Evolutionary conservation across 1,284 basidiomycete genomes (phyloP).

Genomic region (Schizopora paradoxa): DNA sequence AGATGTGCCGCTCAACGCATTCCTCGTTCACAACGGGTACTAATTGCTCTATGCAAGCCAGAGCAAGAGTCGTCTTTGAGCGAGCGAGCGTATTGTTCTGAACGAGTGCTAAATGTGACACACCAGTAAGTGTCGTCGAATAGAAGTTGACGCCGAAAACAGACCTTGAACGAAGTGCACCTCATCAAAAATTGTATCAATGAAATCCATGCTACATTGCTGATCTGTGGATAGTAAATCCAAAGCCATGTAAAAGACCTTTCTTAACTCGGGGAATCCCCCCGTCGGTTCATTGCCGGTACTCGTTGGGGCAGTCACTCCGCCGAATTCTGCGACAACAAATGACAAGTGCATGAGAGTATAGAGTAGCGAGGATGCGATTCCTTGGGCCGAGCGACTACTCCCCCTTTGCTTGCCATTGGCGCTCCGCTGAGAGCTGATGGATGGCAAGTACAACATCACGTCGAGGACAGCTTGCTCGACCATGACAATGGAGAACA

Average conservation of each 20-base stretch:
- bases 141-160: slow-evolving; percentile 17
- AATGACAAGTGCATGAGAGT: slow-evolving; percentile 62
- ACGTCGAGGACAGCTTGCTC: slow-evolving; percentile 54
- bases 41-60: slow-evolving; percentile 68
- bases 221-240: slow-evolving; percentile 54
- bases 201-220: slow-evolving; percentile 38
- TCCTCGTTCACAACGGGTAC: slow-evolving; percentile 48
- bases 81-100: slow-evolving; percentile 27
- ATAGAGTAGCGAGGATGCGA: slow-evolving; percentile 46
- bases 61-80: slow-evolving; percentile 54
- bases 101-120: background rate
- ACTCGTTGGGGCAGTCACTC: slow-evolving; percentile 46
- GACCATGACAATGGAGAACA: slow-evolving; percentile 67
- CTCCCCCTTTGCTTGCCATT: too few relatives aligned
- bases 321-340: slow-evolving; percentile 68
- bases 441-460: slow-evolving; percentile 40
- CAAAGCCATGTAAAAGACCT: slow-evolving; percentile 64
- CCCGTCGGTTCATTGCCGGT: slow-evolving; percentile 23
- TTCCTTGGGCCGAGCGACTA: slow-evolving; percentile 21
- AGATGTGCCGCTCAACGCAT: slow-evolving; percentile 45
- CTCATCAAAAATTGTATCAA: slow-evolving; percentile 30
- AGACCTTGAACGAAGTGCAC: slow-evolving; percentile 27
- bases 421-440: background rate
- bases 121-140: background rate
- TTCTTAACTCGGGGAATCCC: slow-evolving; percentile 61